Conservation (phyloP, 2,329 filamentous ascomycete species). For the Colletotrichum salicis region DNA sequence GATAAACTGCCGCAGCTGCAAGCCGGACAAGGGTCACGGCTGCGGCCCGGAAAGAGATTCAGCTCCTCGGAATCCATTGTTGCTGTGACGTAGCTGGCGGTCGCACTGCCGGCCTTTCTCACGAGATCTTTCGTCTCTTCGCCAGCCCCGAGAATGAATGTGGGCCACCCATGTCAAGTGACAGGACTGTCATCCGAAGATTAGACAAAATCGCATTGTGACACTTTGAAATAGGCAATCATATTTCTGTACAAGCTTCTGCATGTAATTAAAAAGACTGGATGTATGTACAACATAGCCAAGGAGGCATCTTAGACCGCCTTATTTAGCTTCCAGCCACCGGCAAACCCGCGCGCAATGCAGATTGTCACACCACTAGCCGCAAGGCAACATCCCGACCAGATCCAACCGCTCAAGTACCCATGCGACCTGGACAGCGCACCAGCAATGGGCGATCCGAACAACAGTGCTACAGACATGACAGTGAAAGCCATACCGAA, state of each 20-base stretch:
- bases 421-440: slow-evolving; percentile 38
- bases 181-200: not conserved
- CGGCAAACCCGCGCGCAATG: slow-evolving; percentile 13
- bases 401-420: slow-evolving; percentile 33
- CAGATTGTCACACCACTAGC: slow-evolving; percentile 13
- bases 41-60: slow-evolving; percentile 21
- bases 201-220: not conserved
- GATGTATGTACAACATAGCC: not conserved
- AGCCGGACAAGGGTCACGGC: not conserved
- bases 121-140: not conserved
- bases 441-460: slow-evolving; percentile 46
- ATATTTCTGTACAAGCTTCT: not conserved
- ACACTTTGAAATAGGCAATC: not conserved
- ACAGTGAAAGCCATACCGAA: slow-evolving; percentile 50
- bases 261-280: not conserved
- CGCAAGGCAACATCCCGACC: slow-evolving; percentile 29
- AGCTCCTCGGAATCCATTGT: not conserved
- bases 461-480: slow-evolving; percentile 43
- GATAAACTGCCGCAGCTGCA: not conserved
- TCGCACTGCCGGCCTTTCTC: not conserved
- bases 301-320: not conserved
- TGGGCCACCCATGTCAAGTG: not conserved
- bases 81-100: not conserved
- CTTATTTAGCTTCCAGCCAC: slow-evolving; percentile 27
- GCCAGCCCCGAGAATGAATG: not conserved